Conservation (phyloP, 2,329 filamentous ascomycete species). For the Fusarium sp. region DNA sequence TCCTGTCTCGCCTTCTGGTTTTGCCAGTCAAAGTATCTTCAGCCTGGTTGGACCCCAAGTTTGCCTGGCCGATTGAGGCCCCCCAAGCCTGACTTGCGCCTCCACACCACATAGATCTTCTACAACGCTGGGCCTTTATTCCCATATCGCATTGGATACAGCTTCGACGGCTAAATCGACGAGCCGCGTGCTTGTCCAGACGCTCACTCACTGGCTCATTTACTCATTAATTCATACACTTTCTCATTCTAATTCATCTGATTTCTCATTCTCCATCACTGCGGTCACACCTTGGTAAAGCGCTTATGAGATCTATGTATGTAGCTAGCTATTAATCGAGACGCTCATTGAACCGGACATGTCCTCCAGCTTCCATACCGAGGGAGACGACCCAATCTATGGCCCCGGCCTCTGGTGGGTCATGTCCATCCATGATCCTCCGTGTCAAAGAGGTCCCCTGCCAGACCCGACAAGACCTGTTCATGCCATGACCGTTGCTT, state of each 20-base stretch:
- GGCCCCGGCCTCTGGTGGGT: constrained; percentile 33
- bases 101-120: constrained; percentile 42
- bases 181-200: constrained; percentile 26
- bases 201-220: constrained; percentile 27
- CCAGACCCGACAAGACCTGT: constrained; percentile 28
- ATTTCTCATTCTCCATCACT: constrained; percentile 6
- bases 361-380: constrained; percentile 10
- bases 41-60: constrained; percentile 34
- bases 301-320: constrained; percentile 13
- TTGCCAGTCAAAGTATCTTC: constrained; percentile 11
- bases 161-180: constrained; percentile 21
- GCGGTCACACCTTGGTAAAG: constrained; percentile 12
- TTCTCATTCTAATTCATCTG: constrained; percentile 16
- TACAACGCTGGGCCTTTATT: constrained; percentile 25
- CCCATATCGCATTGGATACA: constrained; percentile 27
- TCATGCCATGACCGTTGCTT: constrained; percentile 25
- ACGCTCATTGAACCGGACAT: constrained; percentile 32
- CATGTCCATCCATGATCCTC: constrained; percentile 33
- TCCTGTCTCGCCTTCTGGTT: constrained; percentile 1
- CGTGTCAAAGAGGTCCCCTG: constrained; percentile 37
- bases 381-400: constrained; percentile 28
- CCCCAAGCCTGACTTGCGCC: constrained; percentile 45
- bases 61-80: constrained; percentile 41
- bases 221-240: constrained; percentile 4
- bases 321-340: constrained; percentile 2